Evolutionary conservation across 169 alveolate species (phyloP).

Genomic region (Eimeria maxima): DNA sequence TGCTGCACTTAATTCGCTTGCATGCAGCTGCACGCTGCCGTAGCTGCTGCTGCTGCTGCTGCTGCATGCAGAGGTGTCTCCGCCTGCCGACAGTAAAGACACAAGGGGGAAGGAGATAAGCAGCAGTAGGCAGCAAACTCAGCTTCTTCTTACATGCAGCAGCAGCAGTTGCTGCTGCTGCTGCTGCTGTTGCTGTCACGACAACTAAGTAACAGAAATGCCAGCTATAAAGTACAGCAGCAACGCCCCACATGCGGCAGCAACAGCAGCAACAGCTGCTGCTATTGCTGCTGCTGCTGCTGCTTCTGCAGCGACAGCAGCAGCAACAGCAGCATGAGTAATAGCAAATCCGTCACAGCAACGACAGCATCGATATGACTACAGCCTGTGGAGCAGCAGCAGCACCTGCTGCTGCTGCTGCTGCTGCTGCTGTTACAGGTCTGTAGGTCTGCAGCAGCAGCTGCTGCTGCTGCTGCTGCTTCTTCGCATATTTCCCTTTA

Average conservation of each 20-base stretch:
- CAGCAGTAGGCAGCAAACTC: too few species aligned
- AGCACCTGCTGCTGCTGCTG: too few species aligned
- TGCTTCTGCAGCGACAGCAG: too few species aligned
- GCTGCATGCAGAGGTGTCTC: background rate
- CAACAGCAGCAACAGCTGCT: background rate
- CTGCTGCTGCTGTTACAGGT: too few species aligned
- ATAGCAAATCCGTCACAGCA: too few species aligned
- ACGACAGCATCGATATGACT: too few species aligned
- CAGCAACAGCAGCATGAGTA: too few species aligned
- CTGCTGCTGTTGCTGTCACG: background rate
- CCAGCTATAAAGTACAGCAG: too few species aligned
- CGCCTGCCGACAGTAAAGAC: background rate
- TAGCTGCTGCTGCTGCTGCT: background rate
- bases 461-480: constrained; percentile 44
- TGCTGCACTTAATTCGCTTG: too few species aligned
- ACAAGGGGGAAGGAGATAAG: background rate
- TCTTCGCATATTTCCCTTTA: background rate
- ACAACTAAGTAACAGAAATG: too few species aligned
- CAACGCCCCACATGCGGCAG: too few species aligned
- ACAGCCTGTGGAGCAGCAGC: too few species aligned
- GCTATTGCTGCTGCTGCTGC: background rate
- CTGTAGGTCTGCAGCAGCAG: background rate
- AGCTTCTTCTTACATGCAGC: background rate
- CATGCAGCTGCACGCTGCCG: background rate
- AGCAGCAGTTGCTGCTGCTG: background rate